phyloP scores from a whole-genome alignment of 768 basidiomycete genomes.

The Candolleomyces efflorescens region DNA sequence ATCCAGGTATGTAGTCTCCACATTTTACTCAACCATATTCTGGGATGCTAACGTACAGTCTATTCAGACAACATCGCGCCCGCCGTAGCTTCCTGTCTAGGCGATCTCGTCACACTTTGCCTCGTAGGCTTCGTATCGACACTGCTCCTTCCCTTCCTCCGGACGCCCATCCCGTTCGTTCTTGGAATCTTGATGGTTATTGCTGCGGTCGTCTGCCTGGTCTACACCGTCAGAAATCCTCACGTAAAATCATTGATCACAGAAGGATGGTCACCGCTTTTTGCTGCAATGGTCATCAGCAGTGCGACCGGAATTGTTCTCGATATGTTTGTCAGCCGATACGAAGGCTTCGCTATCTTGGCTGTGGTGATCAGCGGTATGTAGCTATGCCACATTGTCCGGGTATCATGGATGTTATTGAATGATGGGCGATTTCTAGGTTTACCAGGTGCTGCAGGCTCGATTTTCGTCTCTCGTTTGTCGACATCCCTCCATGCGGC shows the following conservation, averaged over 20 bases:
- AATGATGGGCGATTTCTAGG: constrained; percentile 41
- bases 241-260: constrained; percentile 68
- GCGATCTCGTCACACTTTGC: constrained; percentile 86
- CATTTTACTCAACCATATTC: neutral
- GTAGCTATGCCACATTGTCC: constrained; percentile 14
- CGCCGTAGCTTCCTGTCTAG: constrained; percentile 87
- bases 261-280: constrained; percentile 87
- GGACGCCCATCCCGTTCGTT: constrained; percentile 63
- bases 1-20: constrained; percentile 64
- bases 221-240: constrained; percentile 60
- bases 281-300: constrained; percentile 86
- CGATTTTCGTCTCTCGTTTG: constrained; percentile 86
- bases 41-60: neutral
- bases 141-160: constrained; percentile 59
- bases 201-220: constrained; percentile 42
- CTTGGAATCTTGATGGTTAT: constrained; percentile 45
- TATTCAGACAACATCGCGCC: constrained; percentile 89
- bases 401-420: neutral
- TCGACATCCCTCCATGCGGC: constrained; percentile 84
- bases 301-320: constrained; percentile 89
- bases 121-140: constrained; percentile 77
- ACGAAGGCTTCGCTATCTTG: constrained; percentile 83
- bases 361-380: constrained; percentile 84
- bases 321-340: constrained; percentile 82
- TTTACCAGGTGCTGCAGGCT: constrained; percentile 84